These are phyloP conservation scores for Neonectria ditissima DNA, from an alignment of 2,329 filamentous ascomycete species.

Conservation along the genomic window DNA sequence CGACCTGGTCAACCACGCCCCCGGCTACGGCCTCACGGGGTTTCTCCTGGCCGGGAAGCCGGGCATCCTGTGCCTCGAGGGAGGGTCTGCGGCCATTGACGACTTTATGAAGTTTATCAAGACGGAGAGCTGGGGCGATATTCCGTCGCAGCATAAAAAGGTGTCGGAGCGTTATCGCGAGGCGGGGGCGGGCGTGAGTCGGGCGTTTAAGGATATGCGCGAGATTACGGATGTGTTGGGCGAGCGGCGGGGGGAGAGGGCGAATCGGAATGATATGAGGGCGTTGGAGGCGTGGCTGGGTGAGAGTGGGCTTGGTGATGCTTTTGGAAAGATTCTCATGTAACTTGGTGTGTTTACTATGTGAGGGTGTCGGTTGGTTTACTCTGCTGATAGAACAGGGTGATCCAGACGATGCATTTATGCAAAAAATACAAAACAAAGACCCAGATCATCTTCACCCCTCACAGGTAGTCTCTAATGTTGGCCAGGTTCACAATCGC, in stretches of 20 bases:
- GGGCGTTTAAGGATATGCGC: slow-evolving; percentile 66
- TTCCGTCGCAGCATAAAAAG: slow-evolving; percentile 71
- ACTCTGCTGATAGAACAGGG: no score
- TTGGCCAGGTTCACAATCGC: slow-evolving; percentile 35
- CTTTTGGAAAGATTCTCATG: slow-evolving; percentile 44
- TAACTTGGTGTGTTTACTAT: slow-evolving; percentile 14
- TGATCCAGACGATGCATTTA: no score
- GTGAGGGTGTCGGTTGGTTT: no score
- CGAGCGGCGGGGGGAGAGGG: slow-evolving; percentile 60
- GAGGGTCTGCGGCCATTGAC: slow-evolving; percentile 60
- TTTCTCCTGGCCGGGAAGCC: slow-evolving; percentile 72
- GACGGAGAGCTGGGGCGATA: slow-evolving; percentile 72
- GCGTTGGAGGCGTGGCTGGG: slow-evolving; percentile 63
- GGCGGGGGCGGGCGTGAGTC: slow-evolving; percentile 39
- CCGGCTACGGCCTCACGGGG: slow-evolving; percentile 65
- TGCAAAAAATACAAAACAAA: no score
- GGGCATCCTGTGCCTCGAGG: slow-evolving; percentile 65
- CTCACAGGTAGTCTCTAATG: slow-evolving; percentile 23
- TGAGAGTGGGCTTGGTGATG: slow-evolving; percentile 46
- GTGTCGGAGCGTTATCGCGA: slow-evolving; percentile 68
- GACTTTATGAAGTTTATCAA: slow-evolving; percentile 73
- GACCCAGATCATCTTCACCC: no score
- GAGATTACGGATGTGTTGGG: slow-evolving; percentile 66
- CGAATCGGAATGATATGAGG: slow-evolving; percentile 65
- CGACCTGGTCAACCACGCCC: slow-evolving; percentile 66